These are phyloP conservation scores for Xylaria sp. DNA, from an alignment of 2,329 filamentous ascomycete genomes.

Conservation along the genomic window DNA sequence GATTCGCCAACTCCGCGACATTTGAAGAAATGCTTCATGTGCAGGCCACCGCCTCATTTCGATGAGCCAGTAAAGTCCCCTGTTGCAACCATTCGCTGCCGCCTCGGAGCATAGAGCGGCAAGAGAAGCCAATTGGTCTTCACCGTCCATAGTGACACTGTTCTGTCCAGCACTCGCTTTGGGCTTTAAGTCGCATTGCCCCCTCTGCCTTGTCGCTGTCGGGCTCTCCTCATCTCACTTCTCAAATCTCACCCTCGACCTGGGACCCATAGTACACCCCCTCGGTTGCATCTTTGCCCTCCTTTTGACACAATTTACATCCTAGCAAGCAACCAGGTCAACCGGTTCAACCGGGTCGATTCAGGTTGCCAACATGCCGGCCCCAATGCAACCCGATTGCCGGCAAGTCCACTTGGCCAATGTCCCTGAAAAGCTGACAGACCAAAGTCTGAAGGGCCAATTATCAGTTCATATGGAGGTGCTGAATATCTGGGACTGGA, in stretches of 20 bases:
- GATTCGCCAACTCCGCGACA: not conserved
- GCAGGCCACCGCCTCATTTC: not conserved
- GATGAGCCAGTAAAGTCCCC: not conserved
- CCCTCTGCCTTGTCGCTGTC: not conserved
- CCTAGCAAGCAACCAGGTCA: not conserved
- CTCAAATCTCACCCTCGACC: not conserved
- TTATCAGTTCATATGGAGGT: slow-evolving; percentile 38
- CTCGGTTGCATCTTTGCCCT: not conserved
- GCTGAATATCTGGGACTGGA: slow-evolving; percentile 40
- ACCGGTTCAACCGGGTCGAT: not conserved
- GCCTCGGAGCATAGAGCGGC: not conserved
- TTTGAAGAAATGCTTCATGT: not conserved
- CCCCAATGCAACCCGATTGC: slow-evolving; percentile 6
- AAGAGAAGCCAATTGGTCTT: not conserved
- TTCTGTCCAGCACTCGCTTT: not conserved
- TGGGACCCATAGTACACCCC: not conserved
- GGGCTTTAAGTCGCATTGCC: not conserved
- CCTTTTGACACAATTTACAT: not conserved
- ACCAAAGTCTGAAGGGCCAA: slow-evolving; percentile 35
- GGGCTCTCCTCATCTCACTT: not conserved
- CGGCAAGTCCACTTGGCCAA: slow-evolving; percentile 44
- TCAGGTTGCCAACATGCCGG: slow-evolving; percentile 13
- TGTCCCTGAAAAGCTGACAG: slow-evolving; percentile 39
- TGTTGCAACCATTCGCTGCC: not conserved
- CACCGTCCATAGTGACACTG: not conserved